Evolutionary conservation across 2,329 filamentous ascomycete genomes (phyloP), one percentile per base, ranked within the genome.

Genomic region (Dothistroma septosporum): DNA sequence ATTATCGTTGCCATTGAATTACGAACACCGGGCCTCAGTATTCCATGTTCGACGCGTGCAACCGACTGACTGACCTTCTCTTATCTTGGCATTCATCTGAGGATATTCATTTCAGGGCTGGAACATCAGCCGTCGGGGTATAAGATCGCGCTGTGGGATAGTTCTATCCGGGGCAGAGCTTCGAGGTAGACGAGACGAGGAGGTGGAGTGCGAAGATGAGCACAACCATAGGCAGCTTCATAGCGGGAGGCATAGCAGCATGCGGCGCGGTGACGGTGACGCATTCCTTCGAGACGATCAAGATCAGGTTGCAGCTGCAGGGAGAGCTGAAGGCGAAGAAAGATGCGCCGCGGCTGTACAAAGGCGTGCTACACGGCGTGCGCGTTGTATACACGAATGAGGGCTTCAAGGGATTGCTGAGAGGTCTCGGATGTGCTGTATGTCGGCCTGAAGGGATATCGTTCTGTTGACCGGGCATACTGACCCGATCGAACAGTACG

Each of bases 231-330:
- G 79, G 79, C 68, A 91, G 92, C 64, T 99, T 99, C 81, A 86
- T 97, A 72, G 93, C 94, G 60, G 94, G 94, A 75, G 94, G 94
- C 74, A 90, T 99, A 73, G 94, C 94, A 74, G 94, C 94, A 67
- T 97, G 93, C 79, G 94, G 94, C 73, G 94, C 94, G 66, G 94
- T 99, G 60, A 97, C 93, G 46, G 92, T 95, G 67, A 97, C 94
- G 55, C 94, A 99, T 78, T 92, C 92, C 60, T 97, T 97, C 79
- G 94, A 99, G 79, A 97, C 93, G 12, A 92, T 99, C 75, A 99
- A 99, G 85, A 97, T 97, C 74, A 90, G 91, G 72, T 87, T 99
- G 84, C 94, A 99, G 80, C 78, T 99, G 58, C 94, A 99, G 77
- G 94, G 94, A 76, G 94, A 99, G 77, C 85, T 99, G 58, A 91